Base-by-base conservation (phyloP, 2,329 filamentous ascomycete species). In the Neonectria neomacrospora region DNA sequence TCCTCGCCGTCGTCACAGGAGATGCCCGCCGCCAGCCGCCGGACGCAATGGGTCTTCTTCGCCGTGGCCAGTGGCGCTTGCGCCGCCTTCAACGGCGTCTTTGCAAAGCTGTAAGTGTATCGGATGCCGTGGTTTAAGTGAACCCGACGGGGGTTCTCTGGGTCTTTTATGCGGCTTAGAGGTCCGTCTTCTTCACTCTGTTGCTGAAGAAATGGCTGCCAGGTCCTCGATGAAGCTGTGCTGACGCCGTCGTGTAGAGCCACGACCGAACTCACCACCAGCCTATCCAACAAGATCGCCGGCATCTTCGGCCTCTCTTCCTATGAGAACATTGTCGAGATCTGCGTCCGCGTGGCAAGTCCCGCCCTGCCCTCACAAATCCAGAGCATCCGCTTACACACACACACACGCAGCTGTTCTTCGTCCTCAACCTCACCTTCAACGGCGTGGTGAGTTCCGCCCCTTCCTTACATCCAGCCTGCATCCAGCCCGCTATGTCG, bases 21-120 rank as follows among this genome's bases (percentile, higher is more conserved):
- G 23, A 70, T 66, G 67, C 53, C 64, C 41, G 12, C 73, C 67
- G 28, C 78, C 66, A 78, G 71, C 70, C 80, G 67, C 26, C 73
- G 72, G 12, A 69, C 75, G 30, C 83, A 85, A 67, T 91, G 89
- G 89, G 85, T 95, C 65, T 79, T 90, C 54, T 85, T 91, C 66
- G 91, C 92, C 44, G 76, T 94, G 44, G 87, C 90, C 52, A 93
- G 90, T 73, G 92, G 92, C 65, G 88, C 86, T 56, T 94, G 91
- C 73, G 92, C 92, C 32, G 91, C 92, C 22, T 90, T 92, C 70
- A 96, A 96, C 71, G 92, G 92, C 63, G 89, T 92, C 5, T 94
- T 95, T 81, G 92, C 92, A 1, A 96, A 95, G 79, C 81, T 96
- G 90, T 92, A 80, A 73, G 87, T 83, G 45, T 12, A 8, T 16